Evolutionary conservation across 345 rosid species (phyloP).

Genomic region (Salix exigua): DNA sequence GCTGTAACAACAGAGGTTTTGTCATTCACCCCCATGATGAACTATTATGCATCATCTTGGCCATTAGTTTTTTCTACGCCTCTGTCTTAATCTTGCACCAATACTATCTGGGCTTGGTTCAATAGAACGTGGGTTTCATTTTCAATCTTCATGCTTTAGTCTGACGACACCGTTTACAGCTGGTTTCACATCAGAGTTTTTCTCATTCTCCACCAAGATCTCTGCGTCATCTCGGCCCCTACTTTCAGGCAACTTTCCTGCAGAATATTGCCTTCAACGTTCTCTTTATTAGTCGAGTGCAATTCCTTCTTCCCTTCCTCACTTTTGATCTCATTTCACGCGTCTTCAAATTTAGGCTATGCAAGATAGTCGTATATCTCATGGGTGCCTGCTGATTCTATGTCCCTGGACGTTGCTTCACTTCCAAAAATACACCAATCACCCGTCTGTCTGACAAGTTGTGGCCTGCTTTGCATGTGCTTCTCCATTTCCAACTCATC

Average conservation of each 20-base stretch:
- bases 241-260: conserved; percentile 7
- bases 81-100: conserved; percentile 46
- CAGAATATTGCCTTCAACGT: background rate
- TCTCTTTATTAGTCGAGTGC: conserved; percentile 4
- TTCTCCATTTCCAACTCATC: conserved; percentile 8
- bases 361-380: background rate
- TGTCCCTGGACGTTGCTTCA: conserved; percentile 9
- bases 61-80: conserved; percentile 18
- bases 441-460: background rate
- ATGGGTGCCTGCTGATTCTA: conserved; percentile 1
- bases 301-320: conserved; percentile 19
- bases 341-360: background rate
- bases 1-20: background rate
- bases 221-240: conserved; percentile 6
- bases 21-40: background rate
- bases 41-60: background rate
- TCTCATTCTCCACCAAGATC: background rate
- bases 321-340: background rate
- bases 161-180: background rate
- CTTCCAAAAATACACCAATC: background rate
- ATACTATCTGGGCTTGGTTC: conserved; percentile 40
- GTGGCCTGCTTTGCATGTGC: conserved; percentile 1
- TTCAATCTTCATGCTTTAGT: background rate
- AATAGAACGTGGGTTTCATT: conserved; percentile 1
- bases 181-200: background rate